phyloP scores from a whole-genome alignment of 2,329 filamentous ascomycete genomes.

The Nemania serpens region DNA sequence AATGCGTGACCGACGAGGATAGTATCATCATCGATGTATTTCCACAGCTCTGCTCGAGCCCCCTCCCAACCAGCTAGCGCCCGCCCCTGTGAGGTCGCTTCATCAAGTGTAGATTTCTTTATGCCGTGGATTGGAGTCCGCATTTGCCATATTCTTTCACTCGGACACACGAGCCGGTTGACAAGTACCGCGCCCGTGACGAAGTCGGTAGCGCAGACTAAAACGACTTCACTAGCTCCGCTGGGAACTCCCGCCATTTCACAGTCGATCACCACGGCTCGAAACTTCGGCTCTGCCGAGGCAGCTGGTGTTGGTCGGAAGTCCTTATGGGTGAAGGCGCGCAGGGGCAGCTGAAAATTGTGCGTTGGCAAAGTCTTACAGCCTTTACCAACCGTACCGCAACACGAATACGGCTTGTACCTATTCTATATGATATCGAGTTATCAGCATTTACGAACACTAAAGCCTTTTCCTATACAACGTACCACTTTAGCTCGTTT shows the following conservation, averaged over 20 bases:
- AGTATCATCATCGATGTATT: conserved; percentile 3
- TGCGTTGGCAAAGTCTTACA: conserved; percentile 6
- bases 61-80: neutral
- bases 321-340: neutral
- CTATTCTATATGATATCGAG: neutral
- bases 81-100: conserved; percentile 5
- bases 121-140: conserved; percentile 1
- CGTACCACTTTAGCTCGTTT: conserved; percentile 6
- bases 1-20: conserved; percentile 6
- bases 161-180: conserved; percentile 7
- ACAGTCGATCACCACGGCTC: conserved; percentile 1
- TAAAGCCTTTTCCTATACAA: neutral
- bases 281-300: conserved; percentile 7
- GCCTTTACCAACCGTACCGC: neutral
- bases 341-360: neutral
- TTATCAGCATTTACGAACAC: neutral
- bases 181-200: conserved; percentile 3
- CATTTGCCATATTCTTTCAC: neutral
- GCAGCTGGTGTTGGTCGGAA: conserved; percentile 5
- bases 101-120: neutral
- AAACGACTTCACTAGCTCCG: conserved; percentile 1
- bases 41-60: conserved; percentile 8
- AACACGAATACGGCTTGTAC: conserved; percentile 7
- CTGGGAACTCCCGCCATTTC: conserved; percentile 3
- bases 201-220: conserved; percentile 4